Evolutionary conservation across 1,139 yeast species (phyloP), one percentile per base, ranked within the genome.

Genomic region (Kodamaea alishanica): DNA sequence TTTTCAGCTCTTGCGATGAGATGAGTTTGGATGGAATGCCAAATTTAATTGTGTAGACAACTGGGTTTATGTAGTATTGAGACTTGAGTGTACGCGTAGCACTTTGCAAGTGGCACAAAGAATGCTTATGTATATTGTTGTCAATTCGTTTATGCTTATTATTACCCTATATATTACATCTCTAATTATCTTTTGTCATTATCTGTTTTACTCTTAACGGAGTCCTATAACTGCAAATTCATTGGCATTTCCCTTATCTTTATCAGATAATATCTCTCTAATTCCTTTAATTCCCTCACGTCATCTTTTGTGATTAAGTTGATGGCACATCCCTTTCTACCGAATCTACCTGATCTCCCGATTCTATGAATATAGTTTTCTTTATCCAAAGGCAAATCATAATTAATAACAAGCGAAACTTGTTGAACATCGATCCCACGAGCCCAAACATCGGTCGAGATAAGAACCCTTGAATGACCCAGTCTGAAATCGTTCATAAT

Each of bases 371-470:
- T 79, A 59, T 90, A 90, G 65, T 87, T 90, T 59, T 89, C 97
- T 56, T 80, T 78, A 59, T 84, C 92, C 36, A 70, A 63, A 1
- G 97, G 97, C 48, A 92, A 64, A 60, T 90, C 97, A 63, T 88
- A 92, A 65, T 90, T 92, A 39, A 92, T 84, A 24, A 92, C 98
- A 41, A 90, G 68, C 0, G 96, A 87, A n/a, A 90, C 95, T 58
- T 90, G 97, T 64, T 90, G 98, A 24, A 90, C 97, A 61, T 90
- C 97, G 41, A 90, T 90, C 38, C 98, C 98, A 59, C 97, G 74
- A 1, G 98, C 97, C 95, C 96, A 89, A 33, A 92, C 94, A 61
- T 92, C 97, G 4, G 98, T 92, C 22, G 97, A 86, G 32, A 92
- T 89, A 44, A 92, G 67, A 7, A 92, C 96, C 41, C 97, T 73